phyloP scores from a whole-genome alignment of 306 rosid species.

The Datisca glomerata region DNA sequence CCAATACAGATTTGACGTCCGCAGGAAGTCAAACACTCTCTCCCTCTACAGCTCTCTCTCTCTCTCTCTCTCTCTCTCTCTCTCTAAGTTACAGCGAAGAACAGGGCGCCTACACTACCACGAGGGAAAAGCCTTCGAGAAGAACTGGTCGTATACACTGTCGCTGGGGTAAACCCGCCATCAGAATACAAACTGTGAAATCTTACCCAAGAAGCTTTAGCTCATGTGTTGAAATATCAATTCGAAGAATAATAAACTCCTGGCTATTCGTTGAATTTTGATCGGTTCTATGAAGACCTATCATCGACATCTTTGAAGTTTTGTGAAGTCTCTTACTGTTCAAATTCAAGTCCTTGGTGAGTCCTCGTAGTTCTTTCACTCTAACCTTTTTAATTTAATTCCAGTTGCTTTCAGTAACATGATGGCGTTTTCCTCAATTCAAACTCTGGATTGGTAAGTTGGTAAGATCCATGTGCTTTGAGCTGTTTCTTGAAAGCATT shows the following conservation, averaged over 20 bases:
- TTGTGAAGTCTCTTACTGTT: slow-evolving; percentile 9
- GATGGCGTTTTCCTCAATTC: too few relatives aligned
- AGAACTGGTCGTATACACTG: too few relatives aligned
- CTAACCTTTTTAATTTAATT: too few relatives aligned
- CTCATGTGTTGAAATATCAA: not conserved
- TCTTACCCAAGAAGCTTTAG: slow-evolving; percentile 30
- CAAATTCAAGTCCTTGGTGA: slow-evolving; percentile 18
- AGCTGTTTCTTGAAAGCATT: too few relatives aligned
- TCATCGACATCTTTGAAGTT: not conserved
- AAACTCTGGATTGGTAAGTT: too few relatives aligned
- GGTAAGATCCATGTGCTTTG: too few relatives aligned
- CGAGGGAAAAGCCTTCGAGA: slow-evolving; percentile 12
- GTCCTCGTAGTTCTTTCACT: slow-evolving; percentile 9
- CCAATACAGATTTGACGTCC: slow-evolving; percentile 95
- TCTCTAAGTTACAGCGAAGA: slow-evolving; percentile 27
- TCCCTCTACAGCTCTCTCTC: too few relatives aligned
- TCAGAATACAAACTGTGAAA: slow-evolving; percentile 20
- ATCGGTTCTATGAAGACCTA: too few relatives aligned
- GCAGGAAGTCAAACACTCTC: slow-evolving; percentile 61
- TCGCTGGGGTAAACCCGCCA: too few relatives aligned
- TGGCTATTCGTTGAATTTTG: too few relatives aligned
- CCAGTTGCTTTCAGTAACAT: too few relatives aligned
- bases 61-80: too few relatives aligned
- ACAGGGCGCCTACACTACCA: slow-evolving; percentile 21
- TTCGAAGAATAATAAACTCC: not conserved